phyloP scores from a whole-genome alignment of 441 rosid species.

The Breynia disticha region DNA sequence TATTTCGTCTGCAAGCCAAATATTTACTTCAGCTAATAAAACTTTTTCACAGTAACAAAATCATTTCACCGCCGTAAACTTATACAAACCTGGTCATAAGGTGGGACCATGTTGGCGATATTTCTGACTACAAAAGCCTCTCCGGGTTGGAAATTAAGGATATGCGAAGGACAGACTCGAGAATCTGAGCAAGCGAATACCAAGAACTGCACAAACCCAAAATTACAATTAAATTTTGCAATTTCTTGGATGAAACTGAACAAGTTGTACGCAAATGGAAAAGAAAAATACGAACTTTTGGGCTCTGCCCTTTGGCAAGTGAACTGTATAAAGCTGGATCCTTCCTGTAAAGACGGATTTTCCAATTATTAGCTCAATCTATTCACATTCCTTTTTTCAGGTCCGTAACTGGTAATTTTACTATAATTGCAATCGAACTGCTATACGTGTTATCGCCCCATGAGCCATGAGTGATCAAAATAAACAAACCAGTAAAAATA shows the following conservation, averaged over 20 bases:
- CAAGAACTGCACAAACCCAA: slow-evolving; percentile 40
- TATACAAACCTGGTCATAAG: slow-evolving; percentile 44
- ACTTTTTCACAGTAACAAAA: neutral
- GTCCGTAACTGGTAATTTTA: neutral
- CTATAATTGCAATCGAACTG: neutral
- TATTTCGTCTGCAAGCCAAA: slow-evolving; percentile 28
- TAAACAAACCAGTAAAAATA: neutral
- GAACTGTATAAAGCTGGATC: slow-evolving; percentile 40
- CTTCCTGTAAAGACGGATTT: slow-evolving; percentile 36
- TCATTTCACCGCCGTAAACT: too few species aligned
- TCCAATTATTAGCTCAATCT: neutral
- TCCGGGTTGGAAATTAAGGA: slow-evolving; percentile 72
- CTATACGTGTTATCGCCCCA: neutral
- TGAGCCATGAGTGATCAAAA: neutral
- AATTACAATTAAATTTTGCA: neutral
- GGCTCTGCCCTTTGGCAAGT: slow-evolving; percentile 72
- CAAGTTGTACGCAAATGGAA: neutral
- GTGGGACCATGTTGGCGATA: slow-evolving; percentile 84
- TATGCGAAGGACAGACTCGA: slow-evolving; percentile 69
- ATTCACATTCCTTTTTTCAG: too few species aligned
- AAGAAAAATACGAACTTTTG: slow-evolving; percentile 40
- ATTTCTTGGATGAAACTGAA: neutral
- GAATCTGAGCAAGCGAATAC: slow-evolving; percentile 94
- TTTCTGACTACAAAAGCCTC: slow-evolving; percentile 71
- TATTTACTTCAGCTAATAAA: neutral